phyloP scores from a whole-genome alignment of 1,284 basidiomycete genomes.

The Microbotryum lychnidis-dioicae region DNA sequence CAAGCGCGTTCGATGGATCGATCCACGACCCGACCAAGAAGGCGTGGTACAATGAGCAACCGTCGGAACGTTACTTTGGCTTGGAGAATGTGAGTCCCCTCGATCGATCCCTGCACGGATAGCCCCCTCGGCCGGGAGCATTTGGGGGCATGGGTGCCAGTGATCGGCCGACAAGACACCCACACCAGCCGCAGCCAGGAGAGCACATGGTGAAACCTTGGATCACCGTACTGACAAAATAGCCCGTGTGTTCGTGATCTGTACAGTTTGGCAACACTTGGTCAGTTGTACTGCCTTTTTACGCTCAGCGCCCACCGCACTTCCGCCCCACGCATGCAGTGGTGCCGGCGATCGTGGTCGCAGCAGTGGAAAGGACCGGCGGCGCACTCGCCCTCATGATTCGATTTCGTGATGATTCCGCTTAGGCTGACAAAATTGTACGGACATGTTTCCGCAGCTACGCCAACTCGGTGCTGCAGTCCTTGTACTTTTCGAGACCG shows the following conservation, averaged over 20 bases:
- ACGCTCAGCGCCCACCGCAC: constrained; percentile 5
- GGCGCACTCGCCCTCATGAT: neutral
- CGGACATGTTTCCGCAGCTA: constrained; percentile 54
- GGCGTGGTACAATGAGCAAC: constrained; percentile 24
- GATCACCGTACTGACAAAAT: neutral
- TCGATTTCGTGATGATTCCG: neutral
- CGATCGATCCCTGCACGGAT: neutral
- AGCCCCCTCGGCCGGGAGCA: neutral
- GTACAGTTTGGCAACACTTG: constrained; percentile 16
- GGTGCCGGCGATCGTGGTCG: constrained; percentile 12
- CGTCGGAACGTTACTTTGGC: constrained; percentile 55
- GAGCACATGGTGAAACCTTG: neutral
- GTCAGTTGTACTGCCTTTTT: neutral
- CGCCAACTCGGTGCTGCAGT: constrained; percentile 94
- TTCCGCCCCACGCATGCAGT: neutral
- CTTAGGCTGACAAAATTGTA: neutral
- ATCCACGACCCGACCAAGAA: neutral
- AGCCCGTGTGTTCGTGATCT: neutral
- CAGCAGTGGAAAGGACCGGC: neutral
- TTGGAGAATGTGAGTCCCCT: constrained; percentile 70
- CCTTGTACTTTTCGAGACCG: constrained; percentile 80
- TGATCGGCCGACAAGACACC: too few relatives aligned
- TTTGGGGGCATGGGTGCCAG: too few relatives aligned
- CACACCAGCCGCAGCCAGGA: neutral
- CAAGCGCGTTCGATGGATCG: too few relatives aligned